phyloP scores from a whole-genome alignment of 2,329 filamentous ascomycete genomes.

The Periconia sp. region DNA sequence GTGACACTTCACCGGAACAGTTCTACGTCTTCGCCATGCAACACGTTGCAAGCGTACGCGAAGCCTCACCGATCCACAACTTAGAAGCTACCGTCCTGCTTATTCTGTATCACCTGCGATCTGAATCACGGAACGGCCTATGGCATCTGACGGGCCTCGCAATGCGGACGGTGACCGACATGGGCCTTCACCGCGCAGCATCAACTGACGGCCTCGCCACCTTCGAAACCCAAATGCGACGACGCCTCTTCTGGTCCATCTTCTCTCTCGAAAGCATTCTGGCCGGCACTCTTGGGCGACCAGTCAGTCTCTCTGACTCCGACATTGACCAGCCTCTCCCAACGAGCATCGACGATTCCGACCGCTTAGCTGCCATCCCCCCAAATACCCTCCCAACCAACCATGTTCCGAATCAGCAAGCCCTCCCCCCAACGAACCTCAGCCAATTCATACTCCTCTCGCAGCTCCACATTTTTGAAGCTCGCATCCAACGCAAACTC shows the following conservation, averaged over 20 bases:
- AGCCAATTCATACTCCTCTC: constrained; percentile 35
- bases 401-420: background rate
- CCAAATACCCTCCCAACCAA: background rate
- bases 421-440: constrained; percentile 3
- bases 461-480: constrained; percentile 51
- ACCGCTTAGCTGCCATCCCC: constrained; percentile 19
- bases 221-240: constrained; percentile 49
- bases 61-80: constrained; percentile 53
- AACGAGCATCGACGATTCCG: constrained; percentile 47
- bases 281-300: constrained; percentile 54
- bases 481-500: constrained; percentile 55
- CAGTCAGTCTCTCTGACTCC: constrained; percentile 54
- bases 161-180: constrained; percentile 56
- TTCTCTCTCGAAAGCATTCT: constrained; percentile 55
- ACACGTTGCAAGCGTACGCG: constrained; percentile 52
- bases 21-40: constrained; percentile 55
- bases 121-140: constrained; percentile 53
- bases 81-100: constrained; percentile 56
- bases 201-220: constrained; percentile 47
- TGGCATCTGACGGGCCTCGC: constrained; percentile 59
- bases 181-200: constrained; percentile 54
- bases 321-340: constrained; percentile 55
- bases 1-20: constrained; percentile 42
- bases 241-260: constrained; percentile 56
- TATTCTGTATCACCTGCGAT: constrained; percentile 55